These are phyloP conservation scores for Cystobasidium slooffiae DNA, from an alignment of 1,284 basidiomycete genomes.

Conservation along the genomic window DNA sequence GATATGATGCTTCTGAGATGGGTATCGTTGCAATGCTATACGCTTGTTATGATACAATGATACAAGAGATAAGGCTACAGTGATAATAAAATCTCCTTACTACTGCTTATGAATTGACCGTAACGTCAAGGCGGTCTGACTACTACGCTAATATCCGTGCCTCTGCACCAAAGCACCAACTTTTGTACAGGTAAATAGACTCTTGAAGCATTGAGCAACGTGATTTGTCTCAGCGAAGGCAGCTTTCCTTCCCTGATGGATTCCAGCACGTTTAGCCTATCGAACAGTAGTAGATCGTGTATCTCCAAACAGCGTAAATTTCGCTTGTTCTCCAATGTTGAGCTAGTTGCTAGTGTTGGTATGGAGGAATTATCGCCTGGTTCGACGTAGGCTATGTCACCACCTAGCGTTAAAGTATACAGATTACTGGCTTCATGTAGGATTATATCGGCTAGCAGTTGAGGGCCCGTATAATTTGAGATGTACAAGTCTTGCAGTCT, in stretches of 20 bases:
- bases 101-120: background rate
- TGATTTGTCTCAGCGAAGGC: constrained; percentile 23
- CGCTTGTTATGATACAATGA: background rate
- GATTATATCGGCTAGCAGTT: constrained; percentile 22
- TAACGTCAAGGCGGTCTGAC: constrained; percentile 6
- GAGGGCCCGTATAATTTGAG: constrained; percentile 13
- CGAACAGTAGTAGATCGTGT: constrained; percentile 24
- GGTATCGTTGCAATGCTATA: too few species aligned
- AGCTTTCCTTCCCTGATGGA: constrained; percentile 14
- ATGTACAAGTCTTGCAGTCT: constrained; percentile 22
- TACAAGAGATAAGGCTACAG: background rate
- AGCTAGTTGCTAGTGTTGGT: constrained; percentile 21
- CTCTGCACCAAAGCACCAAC: constrained; percentile 18
- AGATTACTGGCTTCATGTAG: constrained; percentile 1
- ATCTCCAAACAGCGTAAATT: constrained; percentile 29
- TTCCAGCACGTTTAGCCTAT: constrained; percentile 8
- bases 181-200: constrained; percentile 30
- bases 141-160: constrained; percentile 22
- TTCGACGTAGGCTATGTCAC: background rate
- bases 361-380: constrained; percentile 7
- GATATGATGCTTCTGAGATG: too few species aligned
- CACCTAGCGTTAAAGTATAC: constrained; percentile 26
- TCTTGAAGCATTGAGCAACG: constrained; percentile 20
- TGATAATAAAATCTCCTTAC: too few species aligned
- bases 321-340: background rate